Conservation (phyloP, 1,284 basidiomycete genomes). For the Sphaerobolus stellatus region DNA sequence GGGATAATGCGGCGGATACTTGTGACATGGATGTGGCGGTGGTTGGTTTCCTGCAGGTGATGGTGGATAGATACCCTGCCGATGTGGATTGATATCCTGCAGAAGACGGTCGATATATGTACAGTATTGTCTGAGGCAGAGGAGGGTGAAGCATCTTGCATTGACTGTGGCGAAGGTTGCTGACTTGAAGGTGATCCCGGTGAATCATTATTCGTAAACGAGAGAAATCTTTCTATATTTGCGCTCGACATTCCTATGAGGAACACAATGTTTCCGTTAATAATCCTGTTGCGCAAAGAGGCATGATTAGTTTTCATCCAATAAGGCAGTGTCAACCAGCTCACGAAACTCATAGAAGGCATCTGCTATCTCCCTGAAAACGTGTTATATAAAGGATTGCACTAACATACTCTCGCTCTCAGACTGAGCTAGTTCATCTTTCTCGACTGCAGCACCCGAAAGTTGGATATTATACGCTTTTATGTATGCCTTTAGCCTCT, state of each 20-base stretch:
- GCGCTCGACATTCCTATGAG: slow-evolving; percentile 39
- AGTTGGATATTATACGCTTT: slow-evolving; percentile 65
- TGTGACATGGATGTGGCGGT: not conserved
- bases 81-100: slow-evolving; percentile 3
- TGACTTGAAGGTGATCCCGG: slow-evolving; percentile 15
- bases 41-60: slow-evolving; percentile 12
- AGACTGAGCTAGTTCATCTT: slow-evolving; percentile 72
- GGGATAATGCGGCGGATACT: slow-evolving; percentile 14
- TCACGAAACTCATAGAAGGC: slow-evolving; percentile 56
- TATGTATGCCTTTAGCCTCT: slow-evolving; percentile 66
- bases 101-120: slow-evolving; percentile 5
- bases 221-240: slow-evolving; percentile 55
- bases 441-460: slow-evolving; percentile 57
- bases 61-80: not conserved
- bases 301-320: not conserved
- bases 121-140: no score
- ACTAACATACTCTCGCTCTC: slow-evolving; percentile 46
- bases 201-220: slow-evolving; percentile 22
- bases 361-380: slow-evolving; percentile 50
- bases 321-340: slow-evolving; percentile 13
- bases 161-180: slow-evolving; percentile 14
- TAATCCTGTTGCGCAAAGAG: slow-evolving; percentile 33
- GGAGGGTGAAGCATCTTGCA: slow-evolving; percentile 3
- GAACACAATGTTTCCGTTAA: slow-evolving; percentile 68
- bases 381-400: not conserved